phyloP scores from a whole-genome alignment of 1,284 basidiomycete genomes.

The Crepidotus sp. region DNA sequence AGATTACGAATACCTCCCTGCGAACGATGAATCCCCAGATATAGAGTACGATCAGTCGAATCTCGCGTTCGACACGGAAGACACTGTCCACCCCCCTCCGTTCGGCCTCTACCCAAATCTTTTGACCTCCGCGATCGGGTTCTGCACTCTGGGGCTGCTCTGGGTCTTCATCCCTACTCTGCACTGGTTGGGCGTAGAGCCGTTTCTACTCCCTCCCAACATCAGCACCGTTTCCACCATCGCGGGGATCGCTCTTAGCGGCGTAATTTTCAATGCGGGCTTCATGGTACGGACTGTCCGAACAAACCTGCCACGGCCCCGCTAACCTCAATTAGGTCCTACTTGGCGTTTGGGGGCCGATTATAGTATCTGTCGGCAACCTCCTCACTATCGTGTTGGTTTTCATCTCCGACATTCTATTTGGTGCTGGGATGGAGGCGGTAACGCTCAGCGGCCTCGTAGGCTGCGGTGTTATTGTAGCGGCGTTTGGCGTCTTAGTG shows the following conservation, averaged over 20 bases:
- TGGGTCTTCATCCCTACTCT: constrained; percentile 68
- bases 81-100: constrained; percentile 47
- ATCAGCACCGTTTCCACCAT: constrained; percentile 38
- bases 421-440: constrained; percentile 46
- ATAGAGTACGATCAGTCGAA: constrained; percentile 17
- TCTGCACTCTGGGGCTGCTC: constrained; percentile 54
- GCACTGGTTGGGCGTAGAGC: constrained; percentile 49
- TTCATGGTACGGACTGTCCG: constrained; percentile 56
- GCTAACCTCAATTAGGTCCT: constrained; percentile 43
- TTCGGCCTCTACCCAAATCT: constrained; percentile 76
- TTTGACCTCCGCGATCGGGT: constrained; percentile 59
- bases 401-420: constrained; percentile 60
- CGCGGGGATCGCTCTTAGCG: constrained; percentile 52
- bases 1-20: constrained; percentile 37
- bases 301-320: neutral
- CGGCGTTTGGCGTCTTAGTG: constrained; percentile 64
- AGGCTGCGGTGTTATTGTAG: constrained; percentile 62
- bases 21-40: constrained; percentile 24
- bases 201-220: constrained; percentile 51
- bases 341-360: constrained; percentile 75
- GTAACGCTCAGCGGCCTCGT: constrained; percentile 56
- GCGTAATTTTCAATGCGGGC: constrained; percentile 66
- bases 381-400: constrained; percentile 79
- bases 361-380: constrained; percentile 76
- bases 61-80: constrained; percentile 19